Evolutionary conservation across 106 monocot species (phyloP), one percentile per base, ranked within the genome.

Genomic region (Platanthera guangdongensis): DNA sequence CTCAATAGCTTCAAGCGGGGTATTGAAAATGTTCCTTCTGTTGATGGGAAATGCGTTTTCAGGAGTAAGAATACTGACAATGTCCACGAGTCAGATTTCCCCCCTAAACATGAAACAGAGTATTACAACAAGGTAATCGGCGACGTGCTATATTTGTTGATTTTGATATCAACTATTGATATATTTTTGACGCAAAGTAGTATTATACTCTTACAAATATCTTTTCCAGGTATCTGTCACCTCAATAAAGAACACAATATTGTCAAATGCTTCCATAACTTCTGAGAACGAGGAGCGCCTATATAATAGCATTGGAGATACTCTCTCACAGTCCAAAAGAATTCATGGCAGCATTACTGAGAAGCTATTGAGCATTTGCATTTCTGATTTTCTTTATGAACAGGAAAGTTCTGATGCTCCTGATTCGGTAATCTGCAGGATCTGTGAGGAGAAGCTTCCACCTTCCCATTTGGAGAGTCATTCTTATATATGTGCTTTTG

Each of bases 401-500:
- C 60, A 68, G 32, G 82, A 85, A 52, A 77, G 77, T 45, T 71
- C 47, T 28, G 72, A 81, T 49, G 79, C 32, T 32, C 52, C 67
- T 70, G 82, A 90, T 87, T 79, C 59, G 22, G 87, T 90, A 39
- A 85, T 90, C 14, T 90, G 90, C 68, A 84, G 90, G 55, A 90
- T 90, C 75, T 90, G 90, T 77, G 90, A 90, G 77, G 80, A 85
- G 76, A 76, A 75, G 64, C 64, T 90, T 79, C 87, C 90, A 49
- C 46, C 87, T 73, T 73, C 67, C 78, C 84, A 83, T 77, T 83
- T 85, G 76, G 86, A 87, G 53, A 83, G 80, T 4, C 90, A 90
- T 76, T 84, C 86, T 30, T 90, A 90, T 52, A 83, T 90, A 81
- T 90, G 90, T 87, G 90, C 90, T 47, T 90, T 80, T 90, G 90